Evolutionary conservation across 768 basidiomycete species (phyloP).

Genomic region (Hygrophorus pudorinus): DNA sequence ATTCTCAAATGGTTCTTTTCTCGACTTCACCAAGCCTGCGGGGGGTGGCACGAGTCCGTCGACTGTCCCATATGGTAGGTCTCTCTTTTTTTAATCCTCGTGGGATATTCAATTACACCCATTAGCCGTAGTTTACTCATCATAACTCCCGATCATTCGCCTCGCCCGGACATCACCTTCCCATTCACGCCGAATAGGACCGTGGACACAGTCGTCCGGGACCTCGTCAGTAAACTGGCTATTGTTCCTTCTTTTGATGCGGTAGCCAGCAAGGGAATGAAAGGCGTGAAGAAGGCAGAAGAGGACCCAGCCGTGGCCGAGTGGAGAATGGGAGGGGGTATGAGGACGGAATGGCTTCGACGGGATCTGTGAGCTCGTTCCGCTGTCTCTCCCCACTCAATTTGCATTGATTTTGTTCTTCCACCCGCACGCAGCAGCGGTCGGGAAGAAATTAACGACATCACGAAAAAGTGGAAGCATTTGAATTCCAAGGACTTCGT

Average conservation of each 20-base stretch:
- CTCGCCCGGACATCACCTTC: conserved; percentile 40
- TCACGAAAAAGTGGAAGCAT: conserved; percentile 38
- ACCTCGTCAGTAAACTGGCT: conserved; percentile 41
- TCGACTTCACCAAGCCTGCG: conserved; percentile 50
- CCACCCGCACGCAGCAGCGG: conserved; percentile 33
- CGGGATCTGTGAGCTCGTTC: conserved; percentile 37
- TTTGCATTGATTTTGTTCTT: conserved; percentile 1
- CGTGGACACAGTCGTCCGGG: conserved; percentile 39
- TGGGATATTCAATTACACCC: no score
- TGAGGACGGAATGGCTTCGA: conserved; percentile 47
- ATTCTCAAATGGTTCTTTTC: conserved; percentile 64
- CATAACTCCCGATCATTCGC: conserved; percentile 40
- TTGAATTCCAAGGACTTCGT: conserved; percentile 44
- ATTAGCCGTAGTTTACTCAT: conserved; percentile 38
- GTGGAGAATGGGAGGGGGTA: conserved; percentile 44
- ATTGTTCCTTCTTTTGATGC: conserved; percentile 15
- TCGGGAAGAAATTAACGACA: conserved; percentile 41
- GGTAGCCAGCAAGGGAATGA: neutral
- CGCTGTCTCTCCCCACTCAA: neutral
- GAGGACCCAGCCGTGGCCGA: conserved; percentile 16
- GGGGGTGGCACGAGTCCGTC: conserved; percentile 57
- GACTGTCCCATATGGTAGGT: conserved; percentile 50
- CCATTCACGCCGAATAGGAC: conserved; percentile 58
- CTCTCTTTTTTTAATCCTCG: no score
- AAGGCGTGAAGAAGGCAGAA: conserved; percentile 33